Base-by-base conservation (phyloP, 495 filamentous ascomycete species). In the Neurospora sp. region DNA sequence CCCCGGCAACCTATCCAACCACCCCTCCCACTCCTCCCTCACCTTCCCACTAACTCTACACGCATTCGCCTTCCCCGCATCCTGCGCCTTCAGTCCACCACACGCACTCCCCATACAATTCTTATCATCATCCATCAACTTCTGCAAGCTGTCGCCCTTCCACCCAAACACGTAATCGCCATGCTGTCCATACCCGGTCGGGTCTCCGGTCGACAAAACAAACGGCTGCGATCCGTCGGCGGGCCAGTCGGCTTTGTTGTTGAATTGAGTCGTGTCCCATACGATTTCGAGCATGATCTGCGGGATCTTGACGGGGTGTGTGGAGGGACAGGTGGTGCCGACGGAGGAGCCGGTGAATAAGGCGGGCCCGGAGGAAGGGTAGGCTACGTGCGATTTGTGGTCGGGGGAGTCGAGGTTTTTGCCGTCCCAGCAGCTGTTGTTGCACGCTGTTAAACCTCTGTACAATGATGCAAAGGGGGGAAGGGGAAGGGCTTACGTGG, bases 351-450 rank as follows among this genome's bases (percentile, higher is more conserved):
- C 76, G 18, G 77, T 75, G n/a, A 77, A 79, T 3, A 70, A 59
- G 8, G 75, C 70, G 0, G 78, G 71, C 3, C 74, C 77, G 31
- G 81, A 78, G 2, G 89, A 89, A 7, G 91, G 38, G 78, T 91
- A 92, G 38, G 87, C 81, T 72, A 92, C 85, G 78, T 92, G 90
- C 31, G 84, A 85, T 81, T 88, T 87, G 83, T 92, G 88, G 81
- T 90, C 86, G 44, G 84, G 79, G n/a, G 82, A 82, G 82, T 92
- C 88, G n/a, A 87, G 77, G 78, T 87, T 85, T 76, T 83, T 82
- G 77, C 85, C 84, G 74, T 86, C 82, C 86, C 87, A 88, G 81
- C 86, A 88, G 46, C 80, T 83, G n/a, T n/a, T n/a, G n/a, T n/a
- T n/a, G n/a, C n/a, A n/a, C n/a, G n/a, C n/a, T n/a, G n/a, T n/a